Base-by-base conservation (phyloP, 345 rosid genomes). In the Laguncularia racemosa region DNA sequence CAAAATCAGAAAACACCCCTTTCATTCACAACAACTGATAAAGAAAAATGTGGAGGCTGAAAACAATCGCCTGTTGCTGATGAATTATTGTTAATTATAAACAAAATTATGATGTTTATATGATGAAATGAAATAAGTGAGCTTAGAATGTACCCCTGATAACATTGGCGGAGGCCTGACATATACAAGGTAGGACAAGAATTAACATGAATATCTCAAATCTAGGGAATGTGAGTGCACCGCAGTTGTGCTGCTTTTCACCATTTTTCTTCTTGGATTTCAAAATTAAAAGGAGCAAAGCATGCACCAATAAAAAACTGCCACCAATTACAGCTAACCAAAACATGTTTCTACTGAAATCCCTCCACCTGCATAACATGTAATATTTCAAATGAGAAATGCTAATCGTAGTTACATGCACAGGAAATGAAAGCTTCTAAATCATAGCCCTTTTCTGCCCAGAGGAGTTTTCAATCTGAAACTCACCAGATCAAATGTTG, bases 331-430 rank as follows among this genome's bases (percentile, higher is more conserved):
- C 64, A n/a, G 93, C 82, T 60, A 86, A 55, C 96, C 95, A 92
- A 80, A 92, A 92, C 95, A 89, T 77, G 71, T 83, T 84, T 80
- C 96, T 80, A 17, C 75, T 55, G 52, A 92, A 92, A 59, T 84
- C 83, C 73, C 76, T 83, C 98, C 98, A 86, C 79, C 96, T 91
- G 59, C 62, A 77, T 47, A 46, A 60, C 60, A 61, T 11, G 17
- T 51, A 56, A 20, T 26, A 56, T 45, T 58, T 14, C 44, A 20
- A 56, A 45, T 52, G 23, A 61, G 50, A 55, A 48, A 20, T 6
- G 13, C 38, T 43, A 65, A 57, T 50, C 0, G 16, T 53, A 21
- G 16, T 16, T 18, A 46, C 12, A 49, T 14, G 53, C 44, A 60
- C 11, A 47, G 16, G 21, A 20, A 50, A 3, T 17, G 6, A 17